These are phyloP conservation scores for Hyphopichia pseudoburtonii DNA, from an alignment of 1,139 yeast species.

Conservation along the genomic window DNA sequence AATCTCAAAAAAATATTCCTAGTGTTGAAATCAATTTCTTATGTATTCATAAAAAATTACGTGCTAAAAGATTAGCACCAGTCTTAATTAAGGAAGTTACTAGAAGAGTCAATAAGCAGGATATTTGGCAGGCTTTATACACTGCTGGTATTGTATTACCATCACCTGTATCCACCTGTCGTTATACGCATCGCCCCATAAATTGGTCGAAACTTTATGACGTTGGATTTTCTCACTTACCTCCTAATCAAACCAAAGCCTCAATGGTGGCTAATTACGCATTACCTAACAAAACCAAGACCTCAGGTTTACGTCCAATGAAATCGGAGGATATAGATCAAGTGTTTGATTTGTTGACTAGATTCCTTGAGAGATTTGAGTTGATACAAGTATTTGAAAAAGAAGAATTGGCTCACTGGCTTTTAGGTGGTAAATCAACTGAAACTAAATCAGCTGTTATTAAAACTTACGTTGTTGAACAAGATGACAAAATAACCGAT, in stretches of 20 bases:
- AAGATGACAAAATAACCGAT: conserved; percentile 68
- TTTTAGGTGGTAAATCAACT: conserved; percentile 49
- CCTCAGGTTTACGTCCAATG: conserved; percentile 68
- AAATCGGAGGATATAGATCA: conserved; percentile 59
- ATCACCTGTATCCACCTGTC: conserved; percentile 84
- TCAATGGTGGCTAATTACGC: conserved; percentile 82
- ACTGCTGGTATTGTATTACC: conserved; percentile 93
- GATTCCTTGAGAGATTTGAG: conserved; percentile 70
- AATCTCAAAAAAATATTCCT: conserved; percentile 45
- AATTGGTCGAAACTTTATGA: conserved; percentile 89
- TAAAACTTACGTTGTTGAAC: conserved; percentile 76
- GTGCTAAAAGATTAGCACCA: conserved; percentile 94
- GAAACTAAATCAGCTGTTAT: conserved; percentile 50
- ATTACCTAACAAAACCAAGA: conserved; percentile 59
- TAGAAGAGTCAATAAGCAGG: conserved; percentile 78
- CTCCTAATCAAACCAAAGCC: conserved; percentile 71
- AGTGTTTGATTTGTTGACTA: conserved; percentile 57
- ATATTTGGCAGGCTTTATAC: conserved; percentile 95
- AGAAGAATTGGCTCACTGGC: conserved; percentile 82
- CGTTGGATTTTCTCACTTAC: conserved; percentile 84
- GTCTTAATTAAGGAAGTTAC: conserved; percentile 92
- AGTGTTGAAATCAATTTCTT: conserved; percentile 91
- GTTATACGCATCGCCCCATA: conserved; percentile 92
- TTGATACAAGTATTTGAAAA: conserved; percentile 65
- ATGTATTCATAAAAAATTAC: conserved; percentile 89